Evolutionary conservation across 2,329 filamentous ascomycete species (phyloP).

Genomic region (Anthostomella pinea): DNA sequence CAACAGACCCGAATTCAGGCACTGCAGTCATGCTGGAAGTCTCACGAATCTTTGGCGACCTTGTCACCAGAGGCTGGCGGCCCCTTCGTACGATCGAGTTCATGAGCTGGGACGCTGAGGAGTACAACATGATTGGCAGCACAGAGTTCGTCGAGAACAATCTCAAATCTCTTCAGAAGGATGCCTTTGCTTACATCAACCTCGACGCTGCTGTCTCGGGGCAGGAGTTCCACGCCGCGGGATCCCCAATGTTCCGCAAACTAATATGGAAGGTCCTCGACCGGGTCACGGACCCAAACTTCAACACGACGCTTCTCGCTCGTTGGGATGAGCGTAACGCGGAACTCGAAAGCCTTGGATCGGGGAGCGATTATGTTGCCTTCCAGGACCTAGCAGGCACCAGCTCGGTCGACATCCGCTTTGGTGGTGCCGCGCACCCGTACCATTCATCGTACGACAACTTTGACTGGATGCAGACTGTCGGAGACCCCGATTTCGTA

Average conservation of each 20-base stretch:
- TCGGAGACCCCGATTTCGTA: slow-evolving; percentile 77
- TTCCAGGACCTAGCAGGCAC: slow-evolving; percentile 91
- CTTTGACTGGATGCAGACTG: slow-evolving; percentile 77
- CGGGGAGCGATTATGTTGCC: slow-evolving; percentile 78
- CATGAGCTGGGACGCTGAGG: slow-evolving; percentile 91
- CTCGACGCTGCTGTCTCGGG: slow-evolving; percentile 82
- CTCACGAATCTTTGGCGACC: slow-evolving; percentile 76
- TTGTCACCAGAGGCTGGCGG: slow-evolving; percentile 76
- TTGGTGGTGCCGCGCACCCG: slow-evolving; percentile 65
- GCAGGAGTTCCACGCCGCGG: slow-evolving; percentile 69
- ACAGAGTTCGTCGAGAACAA: slow-evolving; percentile 93
- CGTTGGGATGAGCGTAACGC: slow-evolving; percentile 68
- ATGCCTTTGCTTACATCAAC: slow-evolving; percentile 87
- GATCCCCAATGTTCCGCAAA: slow-evolving; percentile 75
- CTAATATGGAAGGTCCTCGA: slow-evolving; percentile 71
- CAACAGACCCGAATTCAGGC: slow-evolving; percentile 80
- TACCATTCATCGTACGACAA: slow-evolving; percentile 87
- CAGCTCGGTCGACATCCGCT: slow-evolving; percentile 82
- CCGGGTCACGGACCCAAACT: slow-evolving; percentile 68
- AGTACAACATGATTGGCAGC: slow-evolving; percentile 91
- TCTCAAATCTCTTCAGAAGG: slow-evolving; percentile 65
- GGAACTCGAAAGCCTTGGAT: slow-evolving; percentile 66
- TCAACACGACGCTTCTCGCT: slow-evolving; percentile 69
- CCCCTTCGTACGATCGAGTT: slow-evolving; percentile 95
- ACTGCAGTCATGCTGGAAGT: slow-evolving; percentile 91